phyloP scores from a whole-genome alignment of 2,329 filamentous ascomycete genomes.

The Seiridium unicorne region DNA sequence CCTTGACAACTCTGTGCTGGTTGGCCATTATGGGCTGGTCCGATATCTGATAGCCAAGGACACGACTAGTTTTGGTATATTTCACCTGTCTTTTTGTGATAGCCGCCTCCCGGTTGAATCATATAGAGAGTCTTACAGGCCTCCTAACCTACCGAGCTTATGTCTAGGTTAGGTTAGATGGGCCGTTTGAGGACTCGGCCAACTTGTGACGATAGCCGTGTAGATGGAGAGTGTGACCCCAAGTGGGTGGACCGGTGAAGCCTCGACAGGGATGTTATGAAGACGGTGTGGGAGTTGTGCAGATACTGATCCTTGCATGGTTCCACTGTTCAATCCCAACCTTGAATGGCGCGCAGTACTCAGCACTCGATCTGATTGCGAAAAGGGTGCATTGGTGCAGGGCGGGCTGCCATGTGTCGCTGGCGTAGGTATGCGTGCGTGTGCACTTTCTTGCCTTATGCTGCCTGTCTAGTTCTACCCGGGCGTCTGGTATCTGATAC shows the following conservation, averaged over 20 bases:
- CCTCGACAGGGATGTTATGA: conserved; percentile 2
- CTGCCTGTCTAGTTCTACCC: too few species aligned
- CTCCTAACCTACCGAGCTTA: too few species aligned
- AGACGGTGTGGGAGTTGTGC: conserved; percentile 7
- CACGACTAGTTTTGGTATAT: too few species aligned
- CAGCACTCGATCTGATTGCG: background rate
- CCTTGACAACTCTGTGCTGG: too few species aligned
- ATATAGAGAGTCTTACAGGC: too few species aligned
- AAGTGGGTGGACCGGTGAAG: conserved; percentile 2
- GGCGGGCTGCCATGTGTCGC: conserved; percentile 6
- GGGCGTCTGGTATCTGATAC: background rate
- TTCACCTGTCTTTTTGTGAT: too few species aligned
- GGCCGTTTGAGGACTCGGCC: too few species aligned
- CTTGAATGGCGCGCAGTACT: background rate
- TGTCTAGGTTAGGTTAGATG: too few species aligned
- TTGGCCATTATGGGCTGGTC: too few species aligned
- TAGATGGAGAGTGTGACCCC: background rate
- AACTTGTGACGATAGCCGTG: background rate
- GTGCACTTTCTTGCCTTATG: background rate
- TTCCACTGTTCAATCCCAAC: background rate
- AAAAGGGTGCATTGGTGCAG: background rate
- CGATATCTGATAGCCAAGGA: too few species aligned
- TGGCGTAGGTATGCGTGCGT: background rate
- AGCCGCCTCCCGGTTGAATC: too few species aligned
- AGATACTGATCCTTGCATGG: background rate